A percentile compares a stretch with the other conserved stretches of the same genome.
phyloP scores from a whole-genome alignment of 768 basidiomycete species.

The Amyloporia xantha region DNA sequence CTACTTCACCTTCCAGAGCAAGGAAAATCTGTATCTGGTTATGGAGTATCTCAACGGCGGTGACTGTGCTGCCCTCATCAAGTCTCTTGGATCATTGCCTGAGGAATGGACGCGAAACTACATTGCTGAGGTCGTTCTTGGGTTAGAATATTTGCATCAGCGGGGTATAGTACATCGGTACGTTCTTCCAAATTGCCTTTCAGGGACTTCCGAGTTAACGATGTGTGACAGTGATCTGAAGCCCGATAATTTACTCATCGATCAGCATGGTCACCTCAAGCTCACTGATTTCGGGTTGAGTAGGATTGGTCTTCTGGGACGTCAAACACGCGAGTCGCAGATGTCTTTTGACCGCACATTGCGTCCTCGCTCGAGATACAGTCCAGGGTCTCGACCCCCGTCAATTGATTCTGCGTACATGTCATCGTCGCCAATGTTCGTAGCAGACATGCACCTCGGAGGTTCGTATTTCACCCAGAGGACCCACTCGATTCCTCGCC shows the following conservation, averaged over 20 bases:
- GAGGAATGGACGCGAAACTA: conserved; percentile 98
- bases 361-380: conserved; percentile 43
- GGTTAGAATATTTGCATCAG: conserved; percentile 93
- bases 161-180: conserved; percentile 96
- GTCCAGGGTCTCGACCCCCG: conserved; percentile 73
- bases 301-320: conserved; percentile 94
- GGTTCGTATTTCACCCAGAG: conserved; percentile 80
- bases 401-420: conserved; percentile 77
- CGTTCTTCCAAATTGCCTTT: conserved; percentile 20
- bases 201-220: too few species aligned
- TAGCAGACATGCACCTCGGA: conserved; percentile 44
- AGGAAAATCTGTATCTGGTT: conserved; percentile 96
- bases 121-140: conserved; percentile 92
- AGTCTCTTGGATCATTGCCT: conserved; percentile 85
- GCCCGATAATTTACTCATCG: conserved; percentile 96
- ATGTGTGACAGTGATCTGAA: conserved; percentile 88
- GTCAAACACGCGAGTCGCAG: conserved; percentile 75
- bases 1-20: conserved; percentile 99
- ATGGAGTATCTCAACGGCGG: conserved; percentile 99
- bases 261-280: conserved; percentile 93
- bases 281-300: conserved; percentile 97
- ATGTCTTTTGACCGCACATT: conserved; percentile 24
- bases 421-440: conserved; percentile 69
- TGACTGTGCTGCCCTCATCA: conserved; percentile 95
- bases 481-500: conserved; percentile 49